phyloP scores from a whole-genome alignment of 352 stramenopile species.

The Globisporangium echinulatum region DNA sequence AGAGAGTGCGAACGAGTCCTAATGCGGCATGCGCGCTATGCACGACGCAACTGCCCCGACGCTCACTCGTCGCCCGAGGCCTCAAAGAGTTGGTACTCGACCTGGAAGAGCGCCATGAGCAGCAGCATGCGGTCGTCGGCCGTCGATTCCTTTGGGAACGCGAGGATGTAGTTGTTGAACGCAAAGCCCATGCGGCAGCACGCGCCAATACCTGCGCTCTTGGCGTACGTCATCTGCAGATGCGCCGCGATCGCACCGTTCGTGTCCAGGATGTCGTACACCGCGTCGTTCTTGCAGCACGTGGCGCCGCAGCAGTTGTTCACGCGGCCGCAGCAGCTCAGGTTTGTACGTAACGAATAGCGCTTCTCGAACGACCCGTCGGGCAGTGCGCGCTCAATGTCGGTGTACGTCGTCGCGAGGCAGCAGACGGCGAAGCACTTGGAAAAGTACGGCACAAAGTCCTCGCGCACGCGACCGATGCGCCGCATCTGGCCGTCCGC shows the following conservation, averaged over 20 bases:
- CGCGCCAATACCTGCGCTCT: conserved; percentile 15
- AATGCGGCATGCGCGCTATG: no score
- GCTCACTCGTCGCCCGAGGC: conserved; percentile 11
- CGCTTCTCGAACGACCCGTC: conserved; percentile 48
- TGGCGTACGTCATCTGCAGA: conserved; percentile 47
- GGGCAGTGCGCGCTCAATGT: conserved; percentile 45
- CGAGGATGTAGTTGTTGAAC: conserved; percentile 57
- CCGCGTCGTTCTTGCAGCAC: conserved; percentile 53
- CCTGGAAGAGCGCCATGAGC: conserved; percentile 47
- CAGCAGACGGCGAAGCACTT: conserved; percentile 36
- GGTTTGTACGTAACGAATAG: conserved; percentile 48
- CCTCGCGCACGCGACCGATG: conserved; percentile 41
- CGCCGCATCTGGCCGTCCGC: conserved; percentile 14
- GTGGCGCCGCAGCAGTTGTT: conserved; percentile 70
- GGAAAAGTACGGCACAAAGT: conserved; percentile 46
- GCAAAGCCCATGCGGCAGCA: conserved; percentile 29
- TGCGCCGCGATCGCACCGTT: conserved; percentile 45
- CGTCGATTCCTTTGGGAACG: conserved; percentile 52
- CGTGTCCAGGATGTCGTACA: conserved; percentile 59
- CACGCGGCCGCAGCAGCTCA: conserved; percentile 45
- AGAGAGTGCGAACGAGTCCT: no score
- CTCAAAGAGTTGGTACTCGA: conserved; percentile 63
- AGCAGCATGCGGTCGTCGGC: conserved; percentile 47
- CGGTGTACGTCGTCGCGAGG: conserved; percentile 53
- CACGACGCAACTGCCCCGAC: no score